Evolutionary conservation across 768 basidiomycete species (phyloP).

Genomic region (Collybia sp.): DNA sequence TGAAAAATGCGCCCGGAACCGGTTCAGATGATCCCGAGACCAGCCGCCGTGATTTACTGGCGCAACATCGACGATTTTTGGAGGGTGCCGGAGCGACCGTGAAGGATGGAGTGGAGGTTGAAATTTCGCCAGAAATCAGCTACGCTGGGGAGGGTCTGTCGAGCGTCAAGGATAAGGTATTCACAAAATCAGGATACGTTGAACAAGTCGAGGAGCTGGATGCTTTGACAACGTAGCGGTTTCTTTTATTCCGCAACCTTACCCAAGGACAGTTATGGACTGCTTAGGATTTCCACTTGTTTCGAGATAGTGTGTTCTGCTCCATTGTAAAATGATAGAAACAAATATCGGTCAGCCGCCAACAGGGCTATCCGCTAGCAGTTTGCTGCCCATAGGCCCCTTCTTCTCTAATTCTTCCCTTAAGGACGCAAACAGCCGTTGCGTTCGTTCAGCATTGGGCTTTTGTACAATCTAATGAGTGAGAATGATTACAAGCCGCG

Average conservation of each 20-base stretch:
- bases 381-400: conserved; percentile 38
- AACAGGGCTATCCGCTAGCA: conserved; percentile 36
- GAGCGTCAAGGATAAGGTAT: conserved; percentile 68
- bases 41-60: conserved; percentile 82
- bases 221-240: conserved; percentile 31
- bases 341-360: conserved; percentile 32
- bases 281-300: neutral
- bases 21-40: conserved; percentile 89
- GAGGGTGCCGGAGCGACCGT: conserved; percentile 71
- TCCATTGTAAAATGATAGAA: conserved; percentile 1
- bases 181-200: conserved; percentile 71
- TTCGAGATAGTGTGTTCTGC: conserved; percentile 3
- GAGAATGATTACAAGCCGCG: conserved; percentile 8
- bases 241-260: neutral
- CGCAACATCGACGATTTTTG: conserved; percentile 85
- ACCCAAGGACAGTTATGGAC: neutral
- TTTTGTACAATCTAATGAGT: conserved; percentile 36
- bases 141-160: conserved; percentile 94
- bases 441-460: conserved; percentile 82
- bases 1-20: conserved; percentile 96
- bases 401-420: conserved; percentile 82
- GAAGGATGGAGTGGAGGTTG: conserved; percentile 77
- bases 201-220: conserved; percentile 68
- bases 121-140: conserved; percentile 82
- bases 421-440: conserved; percentile 73